Conservation (phyloP, 441 rosid species). For the Eruca vesicaria region DNA sequence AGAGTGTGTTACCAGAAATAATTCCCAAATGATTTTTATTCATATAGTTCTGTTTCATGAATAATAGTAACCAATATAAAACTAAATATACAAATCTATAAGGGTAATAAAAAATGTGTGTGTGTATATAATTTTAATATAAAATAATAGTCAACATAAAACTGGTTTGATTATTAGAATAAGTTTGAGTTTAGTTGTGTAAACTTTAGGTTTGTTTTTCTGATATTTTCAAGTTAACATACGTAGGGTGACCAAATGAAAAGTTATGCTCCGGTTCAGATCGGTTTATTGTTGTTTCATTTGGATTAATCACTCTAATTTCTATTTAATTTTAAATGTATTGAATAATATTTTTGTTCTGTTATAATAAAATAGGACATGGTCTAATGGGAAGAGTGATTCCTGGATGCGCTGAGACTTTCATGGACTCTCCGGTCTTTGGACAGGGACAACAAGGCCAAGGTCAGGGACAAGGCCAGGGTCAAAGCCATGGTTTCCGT, state of each 20-base stretch:
- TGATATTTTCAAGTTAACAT: neutral
- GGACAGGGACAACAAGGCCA: neutral
- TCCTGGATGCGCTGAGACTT: constrained; percentile 75
- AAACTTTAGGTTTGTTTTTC: neutral
- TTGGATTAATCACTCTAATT: neutral
- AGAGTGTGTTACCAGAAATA: neutral
- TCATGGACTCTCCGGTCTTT: constrained; percentile 40
- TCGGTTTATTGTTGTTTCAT: neutral
- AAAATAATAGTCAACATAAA: neutral
- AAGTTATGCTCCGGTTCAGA: neutral
- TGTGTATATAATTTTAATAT: neutral
- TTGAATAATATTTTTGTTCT: neutral
- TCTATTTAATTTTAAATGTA: neutral
- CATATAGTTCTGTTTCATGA: neutral
- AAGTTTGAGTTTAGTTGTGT: neutral
- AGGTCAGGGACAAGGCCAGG: neutral
- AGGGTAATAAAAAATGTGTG: neutral
- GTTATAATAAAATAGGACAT: constrained; percentile 35
- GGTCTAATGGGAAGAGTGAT: constrained; percentile 46
- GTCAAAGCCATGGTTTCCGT: constrained; percentile 27
- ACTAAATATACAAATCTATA: neutral
- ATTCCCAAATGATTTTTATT: neutral
- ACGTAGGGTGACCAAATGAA: neutral
- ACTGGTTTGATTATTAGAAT: neutral
- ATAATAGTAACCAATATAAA: neutral